Percentiles rank a stretch among this genome's conserved stretches.
phyloP scores from a whole-genome alignment of 768 basidiomycete genomes.

The Suillus luteus region DNA sequence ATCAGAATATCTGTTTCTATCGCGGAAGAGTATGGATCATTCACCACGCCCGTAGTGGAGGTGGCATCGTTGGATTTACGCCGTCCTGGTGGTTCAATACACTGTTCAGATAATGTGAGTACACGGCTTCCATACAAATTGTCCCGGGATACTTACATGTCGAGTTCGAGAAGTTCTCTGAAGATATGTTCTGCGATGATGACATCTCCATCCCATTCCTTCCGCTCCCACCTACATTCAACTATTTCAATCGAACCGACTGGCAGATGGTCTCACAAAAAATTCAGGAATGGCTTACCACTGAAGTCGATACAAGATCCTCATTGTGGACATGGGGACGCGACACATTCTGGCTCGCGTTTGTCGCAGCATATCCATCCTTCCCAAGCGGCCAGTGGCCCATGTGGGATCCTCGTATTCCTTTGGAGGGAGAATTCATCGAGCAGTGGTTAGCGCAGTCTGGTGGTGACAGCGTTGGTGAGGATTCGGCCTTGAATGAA shows the following conservation, averaged over 20 bases:
- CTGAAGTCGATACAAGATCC: too few relatives aligned
- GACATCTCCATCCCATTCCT: background rate
- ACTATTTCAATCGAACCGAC: too few relatives aligned
- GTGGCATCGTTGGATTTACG: background rate
- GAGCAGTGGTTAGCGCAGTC: conserved; percentile 6
- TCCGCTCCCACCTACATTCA: background rate
- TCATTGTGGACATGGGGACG: conserved; percentile 8
- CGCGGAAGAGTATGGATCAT: conserved; percentile 1
- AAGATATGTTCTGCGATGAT: background rate
- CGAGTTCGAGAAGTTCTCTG: background rate
- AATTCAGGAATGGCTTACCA: too few relatives aligned
- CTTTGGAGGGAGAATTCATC: conserved; percentile 12
- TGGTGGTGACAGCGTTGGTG: too few relatives aligned
- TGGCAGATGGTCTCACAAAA: too few relatives aligned
- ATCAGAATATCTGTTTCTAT: conserved; percentile 8
- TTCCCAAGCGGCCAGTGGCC: conserved; percentile 13
- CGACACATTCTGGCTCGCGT: conserved; percentile 13
- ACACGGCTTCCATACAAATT: too few relatives aligned
- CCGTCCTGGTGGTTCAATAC: background rate
- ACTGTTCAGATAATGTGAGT: background rate
- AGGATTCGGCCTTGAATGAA: too few relatives aligned
- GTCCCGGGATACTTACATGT: too few relatives aligned
- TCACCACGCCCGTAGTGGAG: conserved; percentile 5
- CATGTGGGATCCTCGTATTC: conserved; percentile 12
- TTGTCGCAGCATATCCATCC: conserved; percentile 11